Evolutionary conservation across 768 basidiomycete species (phyloP).

Genomic region (Tylopilus vinaceipallidus): DNA sequence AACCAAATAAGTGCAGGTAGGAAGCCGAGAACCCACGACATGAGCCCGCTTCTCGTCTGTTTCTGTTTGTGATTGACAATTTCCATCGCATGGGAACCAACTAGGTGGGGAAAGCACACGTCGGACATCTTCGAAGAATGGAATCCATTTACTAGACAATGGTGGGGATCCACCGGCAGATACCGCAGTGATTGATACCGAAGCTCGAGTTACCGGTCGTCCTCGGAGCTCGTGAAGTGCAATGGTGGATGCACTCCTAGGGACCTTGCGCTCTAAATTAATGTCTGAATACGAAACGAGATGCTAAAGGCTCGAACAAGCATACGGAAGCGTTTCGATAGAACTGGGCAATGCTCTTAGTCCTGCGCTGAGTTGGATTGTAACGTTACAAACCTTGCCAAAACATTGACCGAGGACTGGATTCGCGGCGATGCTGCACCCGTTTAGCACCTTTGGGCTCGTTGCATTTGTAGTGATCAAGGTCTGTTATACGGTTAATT

Average conservation of each 20-base stretch:
- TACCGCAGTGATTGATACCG: constrained; percentile 9
- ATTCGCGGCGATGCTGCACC: background rate
- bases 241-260: background rate
- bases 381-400: constrained; percentile 13
- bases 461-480: constrained; percentile 27
- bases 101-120: constrained; percentile 23
- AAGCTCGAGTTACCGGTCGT: constrained; percentile 10
- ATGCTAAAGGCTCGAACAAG: background rate
- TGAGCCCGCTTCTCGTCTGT: constrained; percentile 12
- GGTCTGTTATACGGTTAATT: constrained; percentile 14
- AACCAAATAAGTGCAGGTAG: background rate
- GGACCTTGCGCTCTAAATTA: constrained; percentile 4
- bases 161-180: constrained; percentile 20
- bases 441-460: constrained; percentile 9
- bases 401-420: background rate
- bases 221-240: constrained; percentile 5
- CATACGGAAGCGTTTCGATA: constrained; percentile 10
- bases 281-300: background rate
- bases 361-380: background rate
- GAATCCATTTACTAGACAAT: constrained; percentile 8
- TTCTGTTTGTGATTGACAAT: constrained; percentile 5
- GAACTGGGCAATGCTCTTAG: constrained; percentile 3
- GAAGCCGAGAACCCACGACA: constrained; percentile 19
- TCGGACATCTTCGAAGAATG: constrained; percentile 3
- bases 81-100: constrained; percentile 19